Base-by-base conservation (phyloP, 1,284 basidiomycete species). In the Trichosporon sp. region DNA sequence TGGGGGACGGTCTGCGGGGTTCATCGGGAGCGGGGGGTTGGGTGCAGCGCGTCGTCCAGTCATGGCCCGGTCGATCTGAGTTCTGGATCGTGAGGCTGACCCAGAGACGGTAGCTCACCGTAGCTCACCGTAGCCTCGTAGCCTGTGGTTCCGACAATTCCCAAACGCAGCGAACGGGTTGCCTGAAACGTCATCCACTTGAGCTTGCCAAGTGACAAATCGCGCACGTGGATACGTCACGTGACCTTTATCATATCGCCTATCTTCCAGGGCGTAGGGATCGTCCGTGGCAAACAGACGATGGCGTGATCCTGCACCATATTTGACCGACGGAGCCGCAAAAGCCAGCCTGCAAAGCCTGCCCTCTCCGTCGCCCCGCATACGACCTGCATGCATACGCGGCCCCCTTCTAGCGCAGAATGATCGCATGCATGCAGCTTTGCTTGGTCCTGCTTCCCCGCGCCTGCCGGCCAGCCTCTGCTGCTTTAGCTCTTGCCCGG, bases 251-350 rank as follows among this genome's bases (percentile, higher is more conserved):
- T 26, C 54, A 26, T 31, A 59, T 59, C 31, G 38, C 38, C 38
- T 32, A 26, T 61, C 56, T 7, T 31, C 6, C 26, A 10, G 11
- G 6, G 31, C 14, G 4, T 2, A 37, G 14, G 14, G 31, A 12
- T 63, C 31, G 16, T 4, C 59, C 7, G 59, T 37, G 59, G 59
- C 59, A 35, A 35, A 31, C 2, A 35, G 14, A 37, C 66, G 66
- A 67, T 67, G 66, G 66, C 66, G 66, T 67, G 66, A 48, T 67
- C 35, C 51, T 51, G 31, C 66, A 67, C 46, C 66, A 67, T 67
- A 56, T 65, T 48, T 66, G 65, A 66, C 65, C 43, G 46, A 66
- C 59, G 59, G 59, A 54, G 35, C 32, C 32, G 59, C 32, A 63
- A 32, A 16, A 16, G 26, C 31, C 56, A 61, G 56, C 56, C 59